Conservation (phyloP, 306 rosid genomes). For the Crotalaria pallida region DNA sequence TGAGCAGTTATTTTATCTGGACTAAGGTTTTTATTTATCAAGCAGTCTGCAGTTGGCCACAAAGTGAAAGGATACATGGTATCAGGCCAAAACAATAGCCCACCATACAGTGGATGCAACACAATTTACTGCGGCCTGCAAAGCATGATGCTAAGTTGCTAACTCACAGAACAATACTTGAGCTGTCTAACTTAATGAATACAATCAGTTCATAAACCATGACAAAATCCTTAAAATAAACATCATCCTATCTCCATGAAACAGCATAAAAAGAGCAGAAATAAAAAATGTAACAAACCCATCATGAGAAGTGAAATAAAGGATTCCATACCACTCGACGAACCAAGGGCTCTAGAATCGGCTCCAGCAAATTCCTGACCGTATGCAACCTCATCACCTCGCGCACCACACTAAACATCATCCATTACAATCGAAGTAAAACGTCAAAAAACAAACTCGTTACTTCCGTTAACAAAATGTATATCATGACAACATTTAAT, state of each 20-base stretch:
- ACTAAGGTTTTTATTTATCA: constrained; percentile 19
- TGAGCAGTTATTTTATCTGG: background rate
- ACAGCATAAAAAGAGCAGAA: constrained; percentile 3
- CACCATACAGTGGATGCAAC: constrained; percentile 35
- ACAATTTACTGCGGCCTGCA: constrained; percentile 31
- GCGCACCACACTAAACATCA: constrained; percentile 59
- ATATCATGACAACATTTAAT: background rate
- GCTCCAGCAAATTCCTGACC: constrained; percentile 62
- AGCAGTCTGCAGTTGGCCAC: constrained; percentile 22
- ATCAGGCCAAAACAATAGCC: constrained; percentile 28
- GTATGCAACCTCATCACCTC: constrained; percentile 62
- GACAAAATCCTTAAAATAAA: constrained; percentile 6
- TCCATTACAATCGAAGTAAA: constrained; percentile 12
- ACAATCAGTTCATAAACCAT: constrained; percentile 9
- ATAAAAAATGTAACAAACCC: background rate
- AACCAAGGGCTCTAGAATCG: constrained; percentile 71
- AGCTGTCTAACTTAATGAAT: constrained; percentile 6
- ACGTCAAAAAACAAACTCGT: background rate
- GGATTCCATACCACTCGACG: constrained; percentile 72
- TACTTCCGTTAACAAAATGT: background rate
- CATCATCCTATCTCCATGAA: constrained; percentile 9
- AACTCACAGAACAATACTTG: constrained; percentile 21
- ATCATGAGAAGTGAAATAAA: background rate
- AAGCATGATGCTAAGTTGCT: constrained; percentile 22
- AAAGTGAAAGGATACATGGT: constrained; percentile 27